These are phyloP conservation scores for Mallotus nudiflorus DNA, from an alignment of 345 rosid genomes.

Conservation along the genomic window DNA sequence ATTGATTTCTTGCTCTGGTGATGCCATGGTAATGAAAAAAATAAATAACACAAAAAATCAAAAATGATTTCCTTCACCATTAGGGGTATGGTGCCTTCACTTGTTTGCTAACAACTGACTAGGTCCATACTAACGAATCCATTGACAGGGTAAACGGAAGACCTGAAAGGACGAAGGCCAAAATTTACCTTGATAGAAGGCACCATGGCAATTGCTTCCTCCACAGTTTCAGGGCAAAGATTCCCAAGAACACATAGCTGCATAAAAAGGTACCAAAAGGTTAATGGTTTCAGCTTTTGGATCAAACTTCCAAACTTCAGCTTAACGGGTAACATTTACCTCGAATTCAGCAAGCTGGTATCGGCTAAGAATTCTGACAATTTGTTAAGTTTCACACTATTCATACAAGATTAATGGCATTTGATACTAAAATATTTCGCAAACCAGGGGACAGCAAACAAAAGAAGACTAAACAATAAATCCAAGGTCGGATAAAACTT, in stretches of 20 bases:
- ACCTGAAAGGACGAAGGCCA: neutral
- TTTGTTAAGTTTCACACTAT: constrained; percentile 48
- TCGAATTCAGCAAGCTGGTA: constrained; percentile 91
- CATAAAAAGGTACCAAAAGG: constrained; percentile 19
- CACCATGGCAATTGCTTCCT: constrained; percentile 98
- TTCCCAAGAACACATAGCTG: constrained; percentile 99
- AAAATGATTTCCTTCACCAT: neutral
- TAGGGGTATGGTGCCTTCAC: neutral
- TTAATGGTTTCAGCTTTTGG: neutral
- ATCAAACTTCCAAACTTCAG: constrained; percentile 7
- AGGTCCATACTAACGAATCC: neutral
- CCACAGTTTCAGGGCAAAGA: constrained; percentile 95
- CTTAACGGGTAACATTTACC: constrained; percentile 38
- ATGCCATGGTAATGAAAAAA: neutral
- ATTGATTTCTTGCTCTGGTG: neutral
- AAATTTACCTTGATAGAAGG: constrained; percentile 81
- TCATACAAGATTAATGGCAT: neutral
- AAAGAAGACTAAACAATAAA: no score
- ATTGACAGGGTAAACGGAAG: neutral
- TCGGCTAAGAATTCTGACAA: constrained; percentile 73
- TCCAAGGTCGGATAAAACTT: neutral
- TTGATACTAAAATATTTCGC: neutral
- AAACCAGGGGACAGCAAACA: neutral
- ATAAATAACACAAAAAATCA: neutral
- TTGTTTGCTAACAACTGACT: neutral